phyloP scores from a whole-genome alignment of 306 rosid species.

The Dalbergia cultrata region DNA sequence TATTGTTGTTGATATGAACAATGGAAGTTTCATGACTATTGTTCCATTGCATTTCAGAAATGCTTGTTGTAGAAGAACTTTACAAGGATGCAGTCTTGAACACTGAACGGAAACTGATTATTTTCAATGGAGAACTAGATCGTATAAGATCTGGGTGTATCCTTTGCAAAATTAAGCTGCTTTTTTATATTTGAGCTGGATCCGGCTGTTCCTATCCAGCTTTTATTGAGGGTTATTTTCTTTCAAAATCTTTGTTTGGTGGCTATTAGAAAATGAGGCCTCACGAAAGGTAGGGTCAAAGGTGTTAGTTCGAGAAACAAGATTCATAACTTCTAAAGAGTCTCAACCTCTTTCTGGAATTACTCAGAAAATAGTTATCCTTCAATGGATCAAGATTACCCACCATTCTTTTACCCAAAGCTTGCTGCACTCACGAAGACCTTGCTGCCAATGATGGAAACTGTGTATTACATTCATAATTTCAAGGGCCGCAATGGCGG shows the following conservation, averaged over 20 bases:
- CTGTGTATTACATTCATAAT: constrained; percentile 90
- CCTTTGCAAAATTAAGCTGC: constrained; percentile 56
- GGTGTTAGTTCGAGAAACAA: constrained; percentile 24
- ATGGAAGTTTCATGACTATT: constrained; percentile 35
- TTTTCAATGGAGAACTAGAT: constrained; percentile 95
- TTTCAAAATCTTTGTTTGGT: background rate
- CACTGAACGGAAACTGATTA: constrained; percentile 76
- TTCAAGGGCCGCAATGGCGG: constrained; percentile 91
- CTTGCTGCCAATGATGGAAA: constrained; percentile 83
- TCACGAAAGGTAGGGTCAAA: background rate
- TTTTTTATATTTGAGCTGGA: constrained; percentile 30
- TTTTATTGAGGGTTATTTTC: constrained; percentile 3
- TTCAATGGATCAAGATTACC: constrained; percentile 77
- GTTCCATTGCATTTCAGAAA: constrained; percentile 66
- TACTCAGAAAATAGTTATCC: constrained; percentile 45
- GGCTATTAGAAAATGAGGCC: constrained; percentile 29
- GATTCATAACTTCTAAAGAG: constrained; percentile 11
- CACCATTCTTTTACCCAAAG: constrained; percentile 91
- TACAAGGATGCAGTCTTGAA: constrained; percentile 88
- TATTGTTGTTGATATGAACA: constrained; percentile 29
- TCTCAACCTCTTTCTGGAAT: constrained; percentile 24
- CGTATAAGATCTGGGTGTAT: constrained; percentile 99
- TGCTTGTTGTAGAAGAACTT: constrained; percentile 97
- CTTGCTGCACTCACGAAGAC: constrained; percentile 82
- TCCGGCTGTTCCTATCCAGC: background rate